Evolutionary conservation across 2,329 filamentous ascomycete species (phyloP).

Genomic region (Lecanicillium sp.): DNA sequence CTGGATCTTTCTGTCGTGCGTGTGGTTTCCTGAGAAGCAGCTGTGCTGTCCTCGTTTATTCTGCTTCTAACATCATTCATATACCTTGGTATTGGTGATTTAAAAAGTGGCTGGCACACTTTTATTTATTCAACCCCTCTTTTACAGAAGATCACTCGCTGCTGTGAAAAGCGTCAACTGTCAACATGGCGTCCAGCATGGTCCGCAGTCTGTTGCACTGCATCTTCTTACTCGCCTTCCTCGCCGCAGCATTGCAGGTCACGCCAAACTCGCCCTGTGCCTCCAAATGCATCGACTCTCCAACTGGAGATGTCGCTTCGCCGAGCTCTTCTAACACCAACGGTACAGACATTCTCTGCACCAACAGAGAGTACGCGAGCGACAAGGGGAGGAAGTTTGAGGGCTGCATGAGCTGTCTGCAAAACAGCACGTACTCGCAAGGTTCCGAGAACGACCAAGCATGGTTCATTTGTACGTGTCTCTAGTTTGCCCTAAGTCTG

Average conservation of each 20-base stretch:
- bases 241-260: conserved; percentile 40
- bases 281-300: conserved; percentile 41
- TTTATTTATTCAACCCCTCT: background rate
- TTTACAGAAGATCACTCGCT: background rate
- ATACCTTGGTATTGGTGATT: background rate
- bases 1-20: background rate
- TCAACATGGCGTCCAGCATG: background rate
- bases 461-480: conserved; percentile 51
- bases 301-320: conserved; percentile 36
- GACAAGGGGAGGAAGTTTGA: conserved; percentile 40
- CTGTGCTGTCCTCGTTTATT: background rate
- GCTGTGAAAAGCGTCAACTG: background rate
- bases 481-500: background rate
- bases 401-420: conserved; percentile 46
- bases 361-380: conserved; percentile 37
- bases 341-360: conserved; percentile 42
- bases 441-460: conserved; percentile 46
- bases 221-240: conserved; percentile 4
- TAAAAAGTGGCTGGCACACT: conserved; percentile 11
- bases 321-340: conserved; percentile 40
- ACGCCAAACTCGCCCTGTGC: conserved; percentile 50
- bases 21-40: background rate
- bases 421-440: conserved; percentile 43
- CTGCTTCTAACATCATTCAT: background rate
- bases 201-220: background rate